Evolutionary conservation across 1,284 basidiomycete genomes (phyloP), one percentile per base, ranked within the genome.

Genomic region (Ceratobasidium sp.): DNA sequence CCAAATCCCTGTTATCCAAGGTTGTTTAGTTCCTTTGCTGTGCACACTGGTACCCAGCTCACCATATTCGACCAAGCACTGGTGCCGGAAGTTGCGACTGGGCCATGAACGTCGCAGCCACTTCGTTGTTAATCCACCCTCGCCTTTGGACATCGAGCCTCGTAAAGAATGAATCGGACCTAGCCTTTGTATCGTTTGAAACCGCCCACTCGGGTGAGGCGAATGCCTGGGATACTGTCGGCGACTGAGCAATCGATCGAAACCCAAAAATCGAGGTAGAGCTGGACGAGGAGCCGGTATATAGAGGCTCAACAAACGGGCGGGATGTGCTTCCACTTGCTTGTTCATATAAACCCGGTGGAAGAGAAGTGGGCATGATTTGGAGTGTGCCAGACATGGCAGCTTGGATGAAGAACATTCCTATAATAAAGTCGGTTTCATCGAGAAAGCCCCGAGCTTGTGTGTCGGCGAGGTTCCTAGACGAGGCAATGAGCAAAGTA

Each of bases 1-100:
- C 86, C 18, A 99, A 87, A 80, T 99, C 97, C 95, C 94, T 96
- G n/a, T n/a, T n/a, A n/a, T n/a, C n/a, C n/a, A n/a, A n/a, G n/a
- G n/a, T n/a, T n/a, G n/a, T n/a, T n/a, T n/a, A n/a, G n/a, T n/a
- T n/a, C n/a, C n/a, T n/a, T n/a, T n/a, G n/a, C n/a, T n/a, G n/a
- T n/a, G n/a, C n/a, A n/a, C n/a, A n/a, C n/a, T n/a, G n/a, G n/a
- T n/a, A n/a, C n/a, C n/a, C n/a, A n/a, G n/a, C 91, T 73, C 77
- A 96, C 97, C 97, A 99, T 69, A 99, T 85, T 77, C 89, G 92
- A 16, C 97, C 97, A 32, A 99, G 85, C 21, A 89, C 86, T 21
- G 91, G 89, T 76, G 94, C 93, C 3, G 91, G 86, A 48, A 99
- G 83, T 73, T 94, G 92, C 64, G 95, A 97, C 80, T 96, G 91